Conservation (phyloP, 768 basidiomycete genomes). For the Chlorophyllum brunneum region DNA sequence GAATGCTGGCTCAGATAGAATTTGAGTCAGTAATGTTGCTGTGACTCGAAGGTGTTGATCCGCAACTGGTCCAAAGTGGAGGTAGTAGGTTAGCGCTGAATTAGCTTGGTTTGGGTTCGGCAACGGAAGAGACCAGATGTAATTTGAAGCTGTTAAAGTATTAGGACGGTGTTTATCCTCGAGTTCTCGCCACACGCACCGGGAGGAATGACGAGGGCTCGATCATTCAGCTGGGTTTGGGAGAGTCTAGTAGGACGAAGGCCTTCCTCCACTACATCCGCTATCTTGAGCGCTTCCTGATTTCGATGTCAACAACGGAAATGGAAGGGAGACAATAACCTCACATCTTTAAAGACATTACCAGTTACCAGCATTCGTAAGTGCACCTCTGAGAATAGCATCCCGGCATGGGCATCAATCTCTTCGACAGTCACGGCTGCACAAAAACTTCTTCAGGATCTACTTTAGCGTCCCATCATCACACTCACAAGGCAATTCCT, state of each 20-base stretch:
- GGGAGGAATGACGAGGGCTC: conserved; percentile 61
- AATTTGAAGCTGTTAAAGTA: conserved; percentile 57
- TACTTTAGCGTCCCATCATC: not conserved
- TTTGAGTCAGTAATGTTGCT: conserved; percentile 72
- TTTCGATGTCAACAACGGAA: conserved; percentile 6
- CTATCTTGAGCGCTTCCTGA: conserved; percentile 75
- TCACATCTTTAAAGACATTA: conserved; percentile 79
- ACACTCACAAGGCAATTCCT: conserved; percentile 66
- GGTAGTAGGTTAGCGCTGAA: conserved; percentile 81
- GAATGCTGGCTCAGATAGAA: conserved; percentile 90
- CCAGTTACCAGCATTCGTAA: conserved; percentile 77
- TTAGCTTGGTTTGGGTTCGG: conserved; percentile 87
- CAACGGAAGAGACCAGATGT: conserved; percentile 59
- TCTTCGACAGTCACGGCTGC: conserved; percentile 72
- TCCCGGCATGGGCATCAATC: conserved; percentile 54
- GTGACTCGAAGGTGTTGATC: conserved; percentile 65
- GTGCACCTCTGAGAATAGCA: conserved; percentile 60
- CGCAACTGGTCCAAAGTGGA: conserved; percentile 68
- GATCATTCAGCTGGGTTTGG: conserved; percentile 49
- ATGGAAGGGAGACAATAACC: conserved; percentile 20
- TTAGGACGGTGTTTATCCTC: conserved; percentile 3
- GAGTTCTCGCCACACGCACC: conserved; percentile 38
- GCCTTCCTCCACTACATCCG: conserved; percentile 65
- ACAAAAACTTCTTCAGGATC: conserved; percentile 5
- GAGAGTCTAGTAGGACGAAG: conserved; percentile 55